Conservation (phyloP, 805 yeast species). For the Blastobotrys peoriensis region DNA sequence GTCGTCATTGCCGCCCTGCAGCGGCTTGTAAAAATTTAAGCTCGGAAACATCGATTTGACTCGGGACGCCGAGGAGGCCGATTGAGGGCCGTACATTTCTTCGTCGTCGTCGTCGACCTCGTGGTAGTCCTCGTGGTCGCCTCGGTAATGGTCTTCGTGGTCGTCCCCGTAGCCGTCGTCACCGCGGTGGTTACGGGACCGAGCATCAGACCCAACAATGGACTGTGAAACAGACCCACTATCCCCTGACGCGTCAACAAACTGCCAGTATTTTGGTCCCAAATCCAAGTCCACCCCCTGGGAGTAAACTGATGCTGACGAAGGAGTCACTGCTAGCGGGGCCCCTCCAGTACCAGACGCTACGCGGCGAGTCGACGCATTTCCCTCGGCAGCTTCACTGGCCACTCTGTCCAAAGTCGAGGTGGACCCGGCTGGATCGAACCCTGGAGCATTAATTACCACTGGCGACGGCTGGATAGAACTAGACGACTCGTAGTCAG, state of each 20-base stretch:
- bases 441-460: conserved; percentile 1
- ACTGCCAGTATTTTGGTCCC: background rate
- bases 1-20: background rate
- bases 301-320: background rate
- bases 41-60: conserved; percentile 14
- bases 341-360: background rate
- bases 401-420: background rate
- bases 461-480: conserved; percentile 14
- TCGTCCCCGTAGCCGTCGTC: background rate
- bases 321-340: background rate
- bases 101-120: conserved; percentile 6
- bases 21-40: conserved; percentile 11
- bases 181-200: background rate
- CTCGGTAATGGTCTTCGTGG: background rate
- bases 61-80: conserved; percentile 6
- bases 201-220: background rate
- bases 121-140: background rate
- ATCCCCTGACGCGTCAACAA: conserved; percentile 1
- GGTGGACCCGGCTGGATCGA: background rate
- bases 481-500: conserved; percentile 9
- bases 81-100: conserved; percentile 2
- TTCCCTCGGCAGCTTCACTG: background rate
- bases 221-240: background rate
- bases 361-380: background rate
- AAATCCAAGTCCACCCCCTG: conserved; percentile 1